Base-by-base conservation (phyloP, 495 filamentous ascomycete species). In the Xylaria bambusicola region DNA sequence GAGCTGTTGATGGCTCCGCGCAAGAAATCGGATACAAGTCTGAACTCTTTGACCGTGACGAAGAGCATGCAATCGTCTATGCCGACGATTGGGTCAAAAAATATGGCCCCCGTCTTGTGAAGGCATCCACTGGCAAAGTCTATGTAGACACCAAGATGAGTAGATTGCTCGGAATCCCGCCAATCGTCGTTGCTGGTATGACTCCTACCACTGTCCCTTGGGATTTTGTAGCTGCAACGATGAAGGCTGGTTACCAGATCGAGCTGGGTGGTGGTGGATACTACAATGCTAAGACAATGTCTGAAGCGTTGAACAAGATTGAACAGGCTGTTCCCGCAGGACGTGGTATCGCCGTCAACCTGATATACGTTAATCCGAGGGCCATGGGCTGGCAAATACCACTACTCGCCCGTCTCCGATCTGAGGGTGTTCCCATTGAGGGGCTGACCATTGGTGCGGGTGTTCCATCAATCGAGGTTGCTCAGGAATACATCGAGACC, bases 71-170 rank as follows among this genome's bases (percentile, higher is more conserved):
- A 2, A 90, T 99, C 62, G 95, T 92, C 71, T 98, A 88, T 72
- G 94, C 95, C 26, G 86, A 91, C n/a, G 91, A 99, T 71, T 99
- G 94, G 94, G 92, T 98, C 42, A 93, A 94, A 72, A 92, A 97
- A 70, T 88, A 94, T 70, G 91, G 94, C 17, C 94, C 94, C 2
- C 86, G 85, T 50, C 82, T 98, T 41, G 85, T 93, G 63, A 91
- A 90, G 77, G 97, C 91, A 20, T 91, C 92, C 6, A 81, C 81
- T 47, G 94, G 94, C 21, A 84, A 88, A 68, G 95, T 88, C 0
- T 96, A 88, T 57, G 94, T 98, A 26, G 92, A 97, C 75, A 98
- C 94, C 41, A 97, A 96, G 82, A 97, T 98, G 90, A 97, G 92
- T 76, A 82, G 93, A 64, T 78, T 97, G 20, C 79, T 98, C 33